phyloP scores from a whole-genome alignment of 805 yeast genomes.

The Candida parachauliodes region DNA sequence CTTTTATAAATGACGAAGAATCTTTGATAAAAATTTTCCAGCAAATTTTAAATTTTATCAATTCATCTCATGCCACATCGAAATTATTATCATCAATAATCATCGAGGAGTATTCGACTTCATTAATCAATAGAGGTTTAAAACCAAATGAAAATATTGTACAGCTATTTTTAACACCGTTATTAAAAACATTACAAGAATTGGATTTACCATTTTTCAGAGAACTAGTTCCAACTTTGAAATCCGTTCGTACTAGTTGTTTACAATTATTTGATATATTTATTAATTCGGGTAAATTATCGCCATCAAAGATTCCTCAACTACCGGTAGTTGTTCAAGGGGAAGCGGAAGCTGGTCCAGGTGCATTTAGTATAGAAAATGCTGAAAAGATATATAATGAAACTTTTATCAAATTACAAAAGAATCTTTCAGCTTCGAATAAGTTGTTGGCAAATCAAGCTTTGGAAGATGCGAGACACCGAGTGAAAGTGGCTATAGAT shows the following conservation, averaged over 20 bases:
- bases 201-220: slow-evolving; percentile 60
- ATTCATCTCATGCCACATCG: slow-evolving; percentile 71
- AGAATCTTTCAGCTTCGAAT: slow-evolving; percentile 60
- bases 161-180: slow-evolving; percentile 20
- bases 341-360: slow-evolving; percentile 89
- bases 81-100: slow-evolving; percentile 66
- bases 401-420: slow-evolving; percentile 62
- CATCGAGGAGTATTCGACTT: slow-evolving; percentile 61
- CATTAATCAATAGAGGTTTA: slow-evolving; percentile 17
- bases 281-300: slow-evolving; percentile 69
- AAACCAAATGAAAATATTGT: slow-evolving; percentile 15
- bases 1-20: slow-evolving; percentile 42
- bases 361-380: slow-evolving; percentile 76
- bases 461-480: slow-evolving; percentile 71
- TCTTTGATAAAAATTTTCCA: slow-evolving; percentile 38
- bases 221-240: slow-evolving; percentile 82
- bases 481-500: slow-evolving; percentile 61
- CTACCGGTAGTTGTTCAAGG: slow-evolving; percentile 91
- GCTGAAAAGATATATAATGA: slow-evolving; percentile 69
- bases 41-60: slow-evolving; percentile 39
- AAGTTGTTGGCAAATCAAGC: slow-evolving; percentile 70
- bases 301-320: slow-evolving; percentile 70
- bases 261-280: slow-evolving; percentile 77
- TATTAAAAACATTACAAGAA: slow-evolving; percentile 37
- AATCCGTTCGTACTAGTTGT: slow-evolving; percentile 83